Conservation (phyloP, 768 basidiomycete species). For the Royoungia palumana region DNA sequence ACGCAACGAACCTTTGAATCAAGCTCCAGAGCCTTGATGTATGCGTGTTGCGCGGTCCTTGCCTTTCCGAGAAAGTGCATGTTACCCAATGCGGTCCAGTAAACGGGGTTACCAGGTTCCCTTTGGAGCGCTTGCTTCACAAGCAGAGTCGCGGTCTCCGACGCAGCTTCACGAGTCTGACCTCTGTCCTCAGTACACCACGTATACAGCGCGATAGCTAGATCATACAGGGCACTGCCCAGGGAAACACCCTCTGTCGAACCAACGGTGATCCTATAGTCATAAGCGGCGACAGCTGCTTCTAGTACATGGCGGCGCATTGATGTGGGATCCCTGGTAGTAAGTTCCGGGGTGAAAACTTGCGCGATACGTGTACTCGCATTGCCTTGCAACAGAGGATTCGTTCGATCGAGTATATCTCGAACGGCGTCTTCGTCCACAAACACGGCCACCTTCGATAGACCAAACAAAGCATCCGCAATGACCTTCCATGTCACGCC, state of each 20-base stretch:
- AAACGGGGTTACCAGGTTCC: conserved; percentile 65
- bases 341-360: conserved; percentile 34
- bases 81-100: conserved; percentile 84
- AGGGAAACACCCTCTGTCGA: conserved; percentile 46
- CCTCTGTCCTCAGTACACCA: conserved; percentile 38
- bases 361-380: conserved; percentile 41
- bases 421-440: conserved; percentile 41
- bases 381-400: conserved; percentile 38
- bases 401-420: conserved; percentile 32
- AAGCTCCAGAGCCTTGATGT: conserved; percentile 82
- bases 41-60: conserved; percentile 85
- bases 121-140: conserved; percentile 71
- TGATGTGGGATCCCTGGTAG: conserved; percentile 22
- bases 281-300: conserved; percentile 55
- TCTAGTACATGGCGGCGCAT: conserved; percentile 42
- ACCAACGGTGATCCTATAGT: conserved; percentile 57
- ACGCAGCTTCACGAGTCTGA: conserved; percentile 21
- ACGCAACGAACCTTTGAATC: conserved; percentile 67
- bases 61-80: conserved; percentile 64
- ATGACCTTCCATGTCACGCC: conserved; percentile 79
- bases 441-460: conserved; percentile 55
- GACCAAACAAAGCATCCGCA: conserved; percentile 69
- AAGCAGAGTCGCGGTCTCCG: conserved; percentile 46
- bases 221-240: conserved; percentile 71
- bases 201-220: conserved; percentile 57